Evolutionary conservation across 495 filamentous ascomycete species (phyloP), one percentile per base, ranked within the genome.

Genomic region (Aspergillus funiculosus): DNA sequence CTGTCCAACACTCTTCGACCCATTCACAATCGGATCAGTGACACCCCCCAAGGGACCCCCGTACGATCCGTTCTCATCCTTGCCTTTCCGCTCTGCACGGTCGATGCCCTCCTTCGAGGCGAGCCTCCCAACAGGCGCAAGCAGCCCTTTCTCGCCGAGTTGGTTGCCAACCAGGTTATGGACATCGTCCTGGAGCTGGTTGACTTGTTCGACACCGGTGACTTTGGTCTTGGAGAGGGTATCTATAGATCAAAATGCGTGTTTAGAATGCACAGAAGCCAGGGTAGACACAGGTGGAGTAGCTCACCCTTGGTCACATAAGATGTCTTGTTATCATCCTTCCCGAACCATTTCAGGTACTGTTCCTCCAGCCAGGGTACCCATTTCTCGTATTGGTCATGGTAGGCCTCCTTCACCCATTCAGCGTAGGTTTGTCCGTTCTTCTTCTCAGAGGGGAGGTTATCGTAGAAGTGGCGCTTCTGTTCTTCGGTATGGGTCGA

Each of bases 291-390:
- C 14, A 26, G 25, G 42, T 27, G 11, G 20, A 14, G 6, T 7
- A 35, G 10, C 54, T 22, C 61, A 83, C 81, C 75, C 54, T 76
- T 81, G 0, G 80, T 71, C 1, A 69, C 68, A 53, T 85, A 86
- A 50, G 75, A 79, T 1, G 80, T 71, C 63, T 86, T 84, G 64
- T 86, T 87, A 52, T 87, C 82, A 4, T 62, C 64, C 46, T 77
- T 81, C 52, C 78, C 81, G 51, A 86, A 86, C 68, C 77, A 86
- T 26, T 65, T 69, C 13, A 87, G 71, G 55, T 83, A 85, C 42
- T 75, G 60, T 60, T 86, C 83, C 53, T 87, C 83, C 26, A 86
- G 70, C 81, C 83, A 87, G 4, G 83, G 82, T 63, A 85, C 76
- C 83, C 82, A 86, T 39, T 68, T 72, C 52, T 86, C 79, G 57